These are phyloP conservation scores for Uronychia binucleata DNA, from an alignment of 73 alveolate species.

Conservation along the genomic window DNA sequence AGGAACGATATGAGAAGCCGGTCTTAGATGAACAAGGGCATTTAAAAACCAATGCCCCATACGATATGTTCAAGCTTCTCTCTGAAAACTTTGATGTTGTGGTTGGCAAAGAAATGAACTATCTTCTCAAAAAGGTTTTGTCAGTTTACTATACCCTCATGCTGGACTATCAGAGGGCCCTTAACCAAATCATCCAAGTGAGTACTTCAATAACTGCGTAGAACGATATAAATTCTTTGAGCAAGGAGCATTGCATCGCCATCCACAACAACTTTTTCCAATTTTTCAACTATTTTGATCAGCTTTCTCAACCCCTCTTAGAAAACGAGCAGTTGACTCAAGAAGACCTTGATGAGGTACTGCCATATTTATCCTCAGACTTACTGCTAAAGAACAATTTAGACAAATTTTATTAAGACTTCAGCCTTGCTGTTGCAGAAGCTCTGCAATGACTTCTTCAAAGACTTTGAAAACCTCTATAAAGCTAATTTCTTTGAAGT, in stretches of 20 bases:
- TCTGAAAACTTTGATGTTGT: constrained; percentile 54
- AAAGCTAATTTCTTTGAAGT: constrained; percentile 40
- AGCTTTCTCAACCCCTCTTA: background rate
- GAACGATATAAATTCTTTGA: background rate
- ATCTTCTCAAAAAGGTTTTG: constrained; percentile 43
- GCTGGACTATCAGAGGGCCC: constrained; percentile 49
- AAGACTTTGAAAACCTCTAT: constrained; percentile 2
- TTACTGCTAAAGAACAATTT: constrained; percentile 5
- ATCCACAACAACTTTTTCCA: constrained; percentile 57
- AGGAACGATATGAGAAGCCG: constrained; percentile 37
- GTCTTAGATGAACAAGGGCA: constrained; percentile 50
- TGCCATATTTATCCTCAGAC: no score
- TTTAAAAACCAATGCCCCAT: constrained; percentile 56
- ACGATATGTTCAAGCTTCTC: constrained; percentile 53
- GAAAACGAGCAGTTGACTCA: background rate
- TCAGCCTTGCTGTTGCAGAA: constrained; percentile 4
- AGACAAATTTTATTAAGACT: constrained; percentile 5
- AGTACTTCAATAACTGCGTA: background rate
- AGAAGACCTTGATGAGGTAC: constrained; percentile 31
- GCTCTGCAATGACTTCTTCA: background rate
- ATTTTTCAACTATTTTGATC: constrained; percentile 48
- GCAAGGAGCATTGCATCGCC: constrained; percentile 28
- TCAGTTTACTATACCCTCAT: constrained; percentile 28
- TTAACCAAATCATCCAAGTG: constrained; percentile 13
- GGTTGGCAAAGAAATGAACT: constrained; percentile 42